These are phyloP conservation scores for Citrus hindsii DNA, from an alignment of 345 rosid species.

Conservation along the genomic window DNA sequence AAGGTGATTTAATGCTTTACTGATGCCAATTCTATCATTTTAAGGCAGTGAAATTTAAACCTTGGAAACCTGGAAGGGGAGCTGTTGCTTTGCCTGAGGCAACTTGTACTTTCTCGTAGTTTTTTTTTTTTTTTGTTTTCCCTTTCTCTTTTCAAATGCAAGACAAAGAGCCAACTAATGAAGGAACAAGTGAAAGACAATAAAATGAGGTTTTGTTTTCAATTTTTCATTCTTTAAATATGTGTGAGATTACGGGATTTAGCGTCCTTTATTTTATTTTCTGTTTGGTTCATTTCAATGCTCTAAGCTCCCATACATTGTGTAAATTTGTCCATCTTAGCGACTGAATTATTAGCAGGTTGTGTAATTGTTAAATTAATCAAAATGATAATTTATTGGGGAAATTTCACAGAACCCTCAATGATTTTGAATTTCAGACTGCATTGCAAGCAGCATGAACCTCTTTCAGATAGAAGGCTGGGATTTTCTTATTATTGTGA, in stretches of 20 bases:
- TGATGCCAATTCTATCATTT: slow-evolving; percentile 55
- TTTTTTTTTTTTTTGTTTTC: too few species aligned
- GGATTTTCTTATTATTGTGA: background rate
- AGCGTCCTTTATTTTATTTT: background rate
- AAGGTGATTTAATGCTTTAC: slow-evolving; percentile 21
- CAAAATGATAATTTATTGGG: background rate
- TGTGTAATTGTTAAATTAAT: background rate
- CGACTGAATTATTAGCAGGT: background rate
- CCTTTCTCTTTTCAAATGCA: background rate
- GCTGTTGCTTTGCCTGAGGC: slow-evolving; percentile 7
- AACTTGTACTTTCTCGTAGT: background rate
- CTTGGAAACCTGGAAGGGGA: slow-evolving; percentile 32
- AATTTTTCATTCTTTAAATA: background rate
- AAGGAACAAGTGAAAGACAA: slow-evolving; percentile 1
- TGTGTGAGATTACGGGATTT: background rate
- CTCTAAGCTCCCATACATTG: background rate
- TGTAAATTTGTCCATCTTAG: background rate
- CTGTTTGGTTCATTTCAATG: background rate
- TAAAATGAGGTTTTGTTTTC: background rate
- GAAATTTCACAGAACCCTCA: background rate
- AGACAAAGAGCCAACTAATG: background rate
- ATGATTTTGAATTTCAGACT: background rate
- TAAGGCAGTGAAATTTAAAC: slow-evolving; percentile 41
- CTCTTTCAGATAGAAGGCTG: background rate
- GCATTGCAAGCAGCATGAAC: background rate